Evolutionary conservation across 768 basidiomycete genomes (phyloP).

Genomic region (Rhodotorula sphaerocarpa): DNA sequence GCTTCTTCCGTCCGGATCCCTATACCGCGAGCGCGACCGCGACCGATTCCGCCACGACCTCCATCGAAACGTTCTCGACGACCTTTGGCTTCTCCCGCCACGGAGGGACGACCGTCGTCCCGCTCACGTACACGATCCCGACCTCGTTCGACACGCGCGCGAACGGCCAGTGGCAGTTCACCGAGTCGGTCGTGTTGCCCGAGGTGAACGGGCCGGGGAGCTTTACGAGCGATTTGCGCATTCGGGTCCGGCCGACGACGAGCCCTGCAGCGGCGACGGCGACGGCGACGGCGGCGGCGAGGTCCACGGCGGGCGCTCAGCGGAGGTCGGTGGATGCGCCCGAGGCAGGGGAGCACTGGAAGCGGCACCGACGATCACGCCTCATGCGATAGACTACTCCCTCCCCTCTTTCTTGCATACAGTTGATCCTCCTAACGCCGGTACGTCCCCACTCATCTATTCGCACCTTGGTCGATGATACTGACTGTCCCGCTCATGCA

Average conservation of each 20-base stretch:
- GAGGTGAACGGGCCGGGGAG: neutral
- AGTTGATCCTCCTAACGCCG: no score
- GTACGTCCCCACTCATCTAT: no score
- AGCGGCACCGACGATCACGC: no score
- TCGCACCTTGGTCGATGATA: no score
- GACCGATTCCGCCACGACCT: neutral
- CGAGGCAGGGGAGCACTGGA: no score
- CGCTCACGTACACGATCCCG: slow-evolving; percentile 31
- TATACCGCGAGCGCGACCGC: neutral
- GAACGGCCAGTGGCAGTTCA: slow-evolving; percentile 31
- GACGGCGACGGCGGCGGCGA: neutral
- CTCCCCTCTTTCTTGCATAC: no score
- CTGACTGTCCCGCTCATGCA: no score
- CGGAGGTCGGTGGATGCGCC: no score
- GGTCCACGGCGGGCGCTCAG: neutral
- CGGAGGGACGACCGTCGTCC: slow-evolving; percentile 20
- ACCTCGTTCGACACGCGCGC: slow-evolving; percentile 11
- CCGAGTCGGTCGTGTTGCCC: slow-evolving; percentile 28
- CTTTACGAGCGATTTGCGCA: slow-evolving; percentile 27
- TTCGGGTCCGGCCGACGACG: slow-evolving; percentile 21
- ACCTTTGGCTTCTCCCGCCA: slow-evolving; percentile 14
- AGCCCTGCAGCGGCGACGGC: neutral
- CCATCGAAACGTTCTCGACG: slow-evolving; percentile 5
- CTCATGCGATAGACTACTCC: no score
- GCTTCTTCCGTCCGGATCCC: neutral